These are phyloP conservation scores for Candida nemodendra DNA, from an alignment of 805 yeast species.

Conservation along the genomic window DNA sequence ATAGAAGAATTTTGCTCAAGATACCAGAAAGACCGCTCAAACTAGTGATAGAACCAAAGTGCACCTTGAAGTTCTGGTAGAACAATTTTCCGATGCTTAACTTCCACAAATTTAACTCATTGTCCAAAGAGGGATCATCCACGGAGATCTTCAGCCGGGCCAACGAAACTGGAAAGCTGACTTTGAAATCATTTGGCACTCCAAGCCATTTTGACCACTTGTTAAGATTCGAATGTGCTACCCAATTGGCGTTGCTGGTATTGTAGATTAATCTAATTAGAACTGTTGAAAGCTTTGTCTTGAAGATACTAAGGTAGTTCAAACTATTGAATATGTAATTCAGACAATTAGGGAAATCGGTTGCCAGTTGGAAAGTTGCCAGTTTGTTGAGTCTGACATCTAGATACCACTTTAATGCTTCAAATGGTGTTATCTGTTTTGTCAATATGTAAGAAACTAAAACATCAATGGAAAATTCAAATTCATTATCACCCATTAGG, in stretches of 20 bases:
- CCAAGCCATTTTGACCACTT: slow-evolving; percentile 32
- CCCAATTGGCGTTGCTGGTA: slow-evolving; percentile 27
- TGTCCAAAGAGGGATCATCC: slow-evolving; percentile 7
- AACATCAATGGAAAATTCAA: slow-evolving; percentile 27
- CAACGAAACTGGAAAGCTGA: slow-evolving; percentile 21
- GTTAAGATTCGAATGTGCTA: slow-evolving; percentile 22
- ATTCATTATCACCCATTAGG: slow-evolving; percentile 29
- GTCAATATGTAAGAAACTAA: slow-evolving; percentile 25
- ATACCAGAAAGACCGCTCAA: slow-evolving; percentile 20
- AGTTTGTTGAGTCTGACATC: slow-evolving; percentile 20
- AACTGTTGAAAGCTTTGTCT: slow-evolving; percentile 22
- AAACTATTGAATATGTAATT: slow-evolving; percentile 32
- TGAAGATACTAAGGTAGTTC: slow-evolving; percentile 23
- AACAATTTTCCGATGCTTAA: slow-evolving; percentile 17
- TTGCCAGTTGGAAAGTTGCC: slow-evolving; percentile 2
- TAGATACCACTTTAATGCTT: slow-evolving; percentile 26
- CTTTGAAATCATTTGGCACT: slow-evolving; percentile 14
- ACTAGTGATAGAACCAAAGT: slow-evolving; percentile 9
- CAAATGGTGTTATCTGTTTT: slow-evolving; percentile 16
- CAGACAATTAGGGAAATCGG: slow-evolving; percentile 26
- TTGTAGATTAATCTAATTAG: slow-evolving; percentile 24
- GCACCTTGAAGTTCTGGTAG: slow-evolving; percentile 4
- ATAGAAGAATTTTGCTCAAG: slow-evolving; percentile 20
- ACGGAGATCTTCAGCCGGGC: slow-evolving; percentile 14
- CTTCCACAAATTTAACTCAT: slow-evolving; percentile 21